These are phyloP conservation scores for Malus hybrid DNA, from an alignment of 331 rosid species.

Conservation along the genomic window DNA sequence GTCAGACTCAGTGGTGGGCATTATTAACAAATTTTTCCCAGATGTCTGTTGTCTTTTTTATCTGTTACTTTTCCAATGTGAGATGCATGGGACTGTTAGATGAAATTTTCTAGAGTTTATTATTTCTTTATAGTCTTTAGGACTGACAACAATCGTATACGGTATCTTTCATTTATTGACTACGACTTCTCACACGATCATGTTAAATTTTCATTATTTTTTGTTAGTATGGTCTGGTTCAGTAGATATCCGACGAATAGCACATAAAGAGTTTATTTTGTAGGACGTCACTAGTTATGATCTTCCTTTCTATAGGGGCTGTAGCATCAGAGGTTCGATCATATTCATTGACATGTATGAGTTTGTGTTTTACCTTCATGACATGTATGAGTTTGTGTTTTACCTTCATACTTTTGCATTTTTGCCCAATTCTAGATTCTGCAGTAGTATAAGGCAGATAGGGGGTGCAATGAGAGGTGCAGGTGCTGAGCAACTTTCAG, in stretches of 20 bases:
- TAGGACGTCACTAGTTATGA: background rate
- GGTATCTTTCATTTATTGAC: background rate
- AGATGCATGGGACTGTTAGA: background rate
- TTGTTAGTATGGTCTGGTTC: background rate
- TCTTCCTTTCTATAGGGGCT: slow-evolving; percentile 31
- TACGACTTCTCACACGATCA: background rate
- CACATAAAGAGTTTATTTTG: background rate
- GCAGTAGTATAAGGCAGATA: slow-evolving; percentile 74
- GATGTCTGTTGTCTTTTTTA: background rate
- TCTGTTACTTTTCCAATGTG: background rate
- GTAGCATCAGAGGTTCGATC: slow-evolving; percentile 71
- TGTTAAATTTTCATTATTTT: background rate
- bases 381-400: background rate
- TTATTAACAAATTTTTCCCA: background rate
- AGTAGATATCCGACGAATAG: background rate
- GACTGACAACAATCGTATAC: background rate
- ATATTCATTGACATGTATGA: background rate
- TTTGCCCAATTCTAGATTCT: background rate
- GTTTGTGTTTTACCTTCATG: background rate
- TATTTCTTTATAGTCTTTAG: background rate
- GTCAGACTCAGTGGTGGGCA: background rate
- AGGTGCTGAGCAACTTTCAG: slow-evolving; percentile 90
- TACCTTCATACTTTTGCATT: background rate
- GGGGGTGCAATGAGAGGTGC: slow-evolving; percentile 97
- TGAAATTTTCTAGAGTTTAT: background rate